Percentiles rank a stretch among this genome's conserved stretches.
Conservation (phyloP, 2,329 filamentous ascomycete species). For the Colletotrichum sp. region DNA sequence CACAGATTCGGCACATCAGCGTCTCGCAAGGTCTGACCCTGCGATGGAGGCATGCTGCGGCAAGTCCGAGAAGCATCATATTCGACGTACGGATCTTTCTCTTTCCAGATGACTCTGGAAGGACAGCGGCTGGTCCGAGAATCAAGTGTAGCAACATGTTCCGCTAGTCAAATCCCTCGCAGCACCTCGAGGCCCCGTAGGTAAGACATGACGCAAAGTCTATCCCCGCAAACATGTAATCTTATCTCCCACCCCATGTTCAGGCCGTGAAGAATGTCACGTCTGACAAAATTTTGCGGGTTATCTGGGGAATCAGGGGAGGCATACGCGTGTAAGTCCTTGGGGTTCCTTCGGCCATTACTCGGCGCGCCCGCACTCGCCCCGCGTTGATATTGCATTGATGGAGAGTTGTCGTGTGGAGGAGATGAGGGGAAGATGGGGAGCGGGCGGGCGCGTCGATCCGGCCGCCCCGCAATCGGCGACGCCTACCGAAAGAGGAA, state of each 20-base stretch:
- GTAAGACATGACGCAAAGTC: not conserved
- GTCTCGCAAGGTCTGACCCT: not conserved
- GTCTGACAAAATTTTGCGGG: not conserved
- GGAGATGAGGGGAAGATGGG: not conserved
- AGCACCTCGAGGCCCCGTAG: not conserved
- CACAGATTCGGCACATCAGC: rapidly evolving
- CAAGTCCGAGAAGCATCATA: not conserved
- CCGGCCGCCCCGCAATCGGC: not conserved
- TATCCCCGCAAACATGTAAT: not conserved
- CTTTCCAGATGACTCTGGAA: not conserved
- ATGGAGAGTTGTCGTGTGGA: not conserved
- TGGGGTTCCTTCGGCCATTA: not conserved
- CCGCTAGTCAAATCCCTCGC: not conserved
- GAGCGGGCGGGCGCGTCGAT: not conserved
- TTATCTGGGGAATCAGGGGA: not conserved
- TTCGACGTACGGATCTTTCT: not conserved
- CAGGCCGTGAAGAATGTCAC: not conserved
- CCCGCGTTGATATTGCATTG: not conserved
- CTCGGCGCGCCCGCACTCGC: not conserved
- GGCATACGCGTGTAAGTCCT: not conserved
- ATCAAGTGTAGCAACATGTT: not conserved
- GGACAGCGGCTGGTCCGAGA: not conserved
- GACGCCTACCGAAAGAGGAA: not conserved
- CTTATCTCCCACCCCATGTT: not conserved
- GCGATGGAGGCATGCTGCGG: not conserved